A percentile compares a stretch with the other conserved stretches of the same genome.
These are phyloP conservation scores for Thelonectria blattea DNA, from an alignment of 2,329 filamentous ascomycete species.

Conservation along the genomic window DNA sequence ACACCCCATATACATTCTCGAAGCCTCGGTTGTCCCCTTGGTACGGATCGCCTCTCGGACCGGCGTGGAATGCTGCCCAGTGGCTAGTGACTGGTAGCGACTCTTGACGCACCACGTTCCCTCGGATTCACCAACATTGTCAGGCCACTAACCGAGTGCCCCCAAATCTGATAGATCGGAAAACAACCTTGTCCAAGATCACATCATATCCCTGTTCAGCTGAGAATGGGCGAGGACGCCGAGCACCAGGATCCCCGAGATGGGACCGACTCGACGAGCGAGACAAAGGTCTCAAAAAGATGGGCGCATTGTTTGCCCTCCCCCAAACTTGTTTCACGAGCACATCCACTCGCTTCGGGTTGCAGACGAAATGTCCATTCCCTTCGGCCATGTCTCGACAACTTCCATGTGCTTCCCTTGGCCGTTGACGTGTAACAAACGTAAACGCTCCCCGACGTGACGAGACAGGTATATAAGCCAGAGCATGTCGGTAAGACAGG, in stretches of 20 bases:
- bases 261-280: conserved; percentile 12
- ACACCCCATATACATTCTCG: conserved; percentile 35
- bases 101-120: conserved; percentile 11
- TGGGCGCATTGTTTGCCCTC: not conserved
- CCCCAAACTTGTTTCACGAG: not conserved
- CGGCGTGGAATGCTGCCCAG: conserved; percentile 33
- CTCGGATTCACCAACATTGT: conserved; percentile 27
- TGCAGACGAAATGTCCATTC: not conserved
- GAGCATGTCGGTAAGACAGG: not conserved
- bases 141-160: conserved; percentile 29
- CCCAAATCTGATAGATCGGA: conserved; percentile 22
- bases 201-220: not conserved
- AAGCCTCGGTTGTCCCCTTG: conserved; percentile 30
- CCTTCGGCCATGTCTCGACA: not conserved
- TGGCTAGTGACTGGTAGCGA: conserved; percentile 22
- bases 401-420: not conserved
- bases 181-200: conserved; percentile 9
- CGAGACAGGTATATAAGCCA: conserved; percentile 16
- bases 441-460: not conserved
- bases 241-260: conserved; percentile 19
- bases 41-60: conserved; percentile 21
- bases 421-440: not conserved
- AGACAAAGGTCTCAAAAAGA: conserved; percentile 9
- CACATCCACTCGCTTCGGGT: not conserved
- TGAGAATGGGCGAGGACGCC: conserved; percentile 8